Percentiles rank a stretch among this genome's conserved stretches.
Conservation (phyloP, 495 filamentous ascomycete genomes). For the Hypoxylon fuscum region DNA sequence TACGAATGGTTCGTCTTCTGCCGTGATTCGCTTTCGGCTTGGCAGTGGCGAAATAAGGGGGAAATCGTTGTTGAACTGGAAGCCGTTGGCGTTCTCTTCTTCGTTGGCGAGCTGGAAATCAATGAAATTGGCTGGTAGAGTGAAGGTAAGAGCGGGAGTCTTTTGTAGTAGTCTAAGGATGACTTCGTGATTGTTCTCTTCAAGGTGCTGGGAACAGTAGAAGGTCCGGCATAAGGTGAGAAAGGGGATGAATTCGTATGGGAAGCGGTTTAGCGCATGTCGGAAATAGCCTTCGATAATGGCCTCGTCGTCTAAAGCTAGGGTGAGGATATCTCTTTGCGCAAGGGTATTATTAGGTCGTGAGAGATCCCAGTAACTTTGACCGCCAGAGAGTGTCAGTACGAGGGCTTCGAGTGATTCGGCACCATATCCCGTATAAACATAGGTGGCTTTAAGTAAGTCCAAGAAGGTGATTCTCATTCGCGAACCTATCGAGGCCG, state of each 20-base stretch:
- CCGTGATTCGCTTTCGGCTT: conserved; percentile 38
- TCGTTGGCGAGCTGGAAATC: conserved; percentile 80
- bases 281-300: conserved; percentile 66
- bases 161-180: conserved; percentile 66
- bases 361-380: conserved; percentile 63
- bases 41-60: conserved; percentile 59
- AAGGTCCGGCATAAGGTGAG: conserved; percentile 58
- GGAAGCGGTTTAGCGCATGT: conserved; percentile 77
- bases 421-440: conserved; percentile 70
- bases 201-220: conserved; percentile 46
- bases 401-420: conserved; percentile 70
- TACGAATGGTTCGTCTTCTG: conserved; percentile 53
- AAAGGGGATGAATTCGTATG: conserved; percentile 86
- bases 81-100: conserved; percentile 80
- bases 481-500: conserved; percentile 54
- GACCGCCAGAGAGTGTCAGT: conserved; percentile 64
- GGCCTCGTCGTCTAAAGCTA: conserved; percentile 63
- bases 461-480: conserved; percentile 71
- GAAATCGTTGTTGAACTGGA: conserved; percentile 62
- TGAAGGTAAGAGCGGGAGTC: conserved; percentile 76
- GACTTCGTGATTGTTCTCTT: conserved; percentile 59
- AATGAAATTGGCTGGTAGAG: conserved; percentile 68
- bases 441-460: conserved; percentile 65
- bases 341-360: conserved; percentile 45
- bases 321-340: conserved; percentile 57